These are phyloP conservation scores for Tetrahymena malaccensis DNA, from an alignment of 73 alveolate genomes.

Conservation along the genomic window DNA sequence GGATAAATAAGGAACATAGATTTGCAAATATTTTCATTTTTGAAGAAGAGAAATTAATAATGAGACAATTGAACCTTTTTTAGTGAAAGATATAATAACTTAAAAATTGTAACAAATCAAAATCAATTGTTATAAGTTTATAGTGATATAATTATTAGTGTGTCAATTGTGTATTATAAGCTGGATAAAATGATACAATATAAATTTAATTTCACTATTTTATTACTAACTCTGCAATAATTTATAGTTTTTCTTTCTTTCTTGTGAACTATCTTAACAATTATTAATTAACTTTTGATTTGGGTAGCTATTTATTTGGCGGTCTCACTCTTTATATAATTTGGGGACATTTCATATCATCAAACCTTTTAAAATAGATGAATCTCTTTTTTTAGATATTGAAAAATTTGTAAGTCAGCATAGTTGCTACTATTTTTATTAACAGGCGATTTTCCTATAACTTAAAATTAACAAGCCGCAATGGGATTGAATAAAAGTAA, in stretches of 20 bases:
- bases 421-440: no score
- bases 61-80: no score
- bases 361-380: background rate
- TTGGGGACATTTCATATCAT: background rate
- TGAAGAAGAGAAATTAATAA: no score
- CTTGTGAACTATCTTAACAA: background rate
- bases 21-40: background rate
- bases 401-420: background rate
- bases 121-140: background rate
- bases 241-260: background rate
- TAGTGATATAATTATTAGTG: background rate
- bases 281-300: no score
- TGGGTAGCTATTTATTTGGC: background rate
- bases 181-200: background rate
- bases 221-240: background rate
- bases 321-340: background rate
- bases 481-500: no score
- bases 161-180: background rate
- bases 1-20: no score
- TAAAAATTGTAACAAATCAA: background rate
- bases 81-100: background rate
- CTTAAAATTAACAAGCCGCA: background rate
- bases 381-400: background rate
- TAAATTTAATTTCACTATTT: background rate
- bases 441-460: background rate